Base-by-base conservation (phyloP, 345 rosid species). In the Cardamine occulta region DNA sequence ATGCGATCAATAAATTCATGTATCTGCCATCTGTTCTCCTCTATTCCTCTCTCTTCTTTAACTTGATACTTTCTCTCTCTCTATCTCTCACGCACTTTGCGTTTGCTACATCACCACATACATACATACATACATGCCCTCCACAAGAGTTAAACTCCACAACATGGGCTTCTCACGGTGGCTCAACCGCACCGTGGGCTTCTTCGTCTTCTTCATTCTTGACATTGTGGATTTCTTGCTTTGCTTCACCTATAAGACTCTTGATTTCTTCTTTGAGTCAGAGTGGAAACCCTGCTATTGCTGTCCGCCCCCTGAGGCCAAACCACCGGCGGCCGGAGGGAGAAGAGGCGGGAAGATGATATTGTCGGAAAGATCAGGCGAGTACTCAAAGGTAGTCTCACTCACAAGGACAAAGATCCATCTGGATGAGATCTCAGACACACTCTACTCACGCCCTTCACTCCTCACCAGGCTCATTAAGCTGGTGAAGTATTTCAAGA, bases 361-460 rank as follows among this genome's bases (percentile, higher is more conserved):
- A 40, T 88, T 93, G 60, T 89, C 97, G 4, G 97, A 92, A 76
- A 78, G 81, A 59, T 62, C 70, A 66, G 99, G 97, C 4, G 86
- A 87, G 65, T 87, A 92, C 57, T 70, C 76, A 4, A 92, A 86
- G 83, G 82, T 92, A 47, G 90, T 96, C 44, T 78, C 82, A 52
- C 86, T 92, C 1, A 82, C 83, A 47, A 86, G 96, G n/a, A 88
- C 83, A 70, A 91, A 84, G 88, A 74, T 94, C 48, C 84, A 88
- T 68, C 74, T 90, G 40, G 98, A 91, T 74, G 98, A 94, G 79
- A 82, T 94, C 71, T 94, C 98, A 3, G 97, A 94, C 70, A 87
- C 98, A 28, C 98, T 94, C 64, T 94, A 86, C 59, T 39, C 85
- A 4, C 89, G 98, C 39, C 86, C 91, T 53, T 85, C 96, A 7